Base-by-base conservation (phyloP, 305 asterid species). In the Ruellia speciosa region DNA sequence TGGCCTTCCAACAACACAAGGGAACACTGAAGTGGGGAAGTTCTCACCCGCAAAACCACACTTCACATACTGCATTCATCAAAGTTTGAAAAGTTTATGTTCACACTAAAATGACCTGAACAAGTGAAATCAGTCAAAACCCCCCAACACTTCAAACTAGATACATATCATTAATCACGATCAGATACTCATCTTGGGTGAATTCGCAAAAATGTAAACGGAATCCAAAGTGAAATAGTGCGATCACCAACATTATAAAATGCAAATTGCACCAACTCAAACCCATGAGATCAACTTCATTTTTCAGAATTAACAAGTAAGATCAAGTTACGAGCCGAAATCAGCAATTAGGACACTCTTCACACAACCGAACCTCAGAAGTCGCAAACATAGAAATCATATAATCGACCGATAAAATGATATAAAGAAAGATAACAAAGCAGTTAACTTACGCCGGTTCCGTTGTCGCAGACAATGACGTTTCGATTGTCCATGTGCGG, bases 1-100 rank as follows among this genome's bases (percentile, higher is more conserved):
- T 51, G 98, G 98, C 79, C 95, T 78, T 61, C 98, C 98, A 55
- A 90, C 93, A 59, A 90, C 98, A 69, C 95, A 83, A 53, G 98
- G 98, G 69, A 81, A 90, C 50, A 90, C 98, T 14, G 98, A 90
- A 37, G 94, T 87, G 54, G 96, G 96, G 64, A 90, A 90, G 70
- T 90, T 85, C 76, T 83, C 96, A 24, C 89, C 89, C 37, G 96
- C 93, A 71, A 87, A 90, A 59, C 98, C 98, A 65, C 96, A 90
- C 72, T 90, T 90, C 46, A 90, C 98, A 79, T 84, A 90, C 97
- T 90, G 94, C 84, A 79, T 54, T 70, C 74, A 70, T 49, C 34
- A 66, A 60, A 61, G 39, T 7, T 48, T 7, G 34, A 17, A 63
- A 56, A 24, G 33, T n/a, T 17, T 51, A 59, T 20, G 16, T 15